Base-by-base conservation (phyloP, 768 basidiomycete genomes). In the Mrakia blollopis region DNA sequence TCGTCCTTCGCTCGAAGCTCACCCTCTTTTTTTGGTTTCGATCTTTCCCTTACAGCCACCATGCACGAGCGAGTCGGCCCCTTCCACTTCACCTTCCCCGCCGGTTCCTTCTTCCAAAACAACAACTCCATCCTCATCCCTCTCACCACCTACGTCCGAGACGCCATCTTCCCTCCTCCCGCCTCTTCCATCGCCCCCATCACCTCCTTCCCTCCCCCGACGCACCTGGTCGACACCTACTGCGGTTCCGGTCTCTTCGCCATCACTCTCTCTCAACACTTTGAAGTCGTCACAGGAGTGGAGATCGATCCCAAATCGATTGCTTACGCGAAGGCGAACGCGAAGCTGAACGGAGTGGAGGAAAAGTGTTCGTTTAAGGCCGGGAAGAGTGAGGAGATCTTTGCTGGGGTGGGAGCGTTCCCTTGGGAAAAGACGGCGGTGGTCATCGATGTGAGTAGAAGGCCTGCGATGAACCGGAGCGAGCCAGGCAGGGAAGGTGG, bases 81-180 rank as follows among this genome's bases (percentile, higher is more conserved):
- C 78, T 97, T 98, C 84, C 90, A 94, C 82, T 95, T 92, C 84
- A 88, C 44, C 54, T 84, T 84, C 79, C 78, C 82, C 4, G 83
- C 84, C n/a, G 89, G 91, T 67, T 91, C 92, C 6, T 99, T 98
- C 87, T 98, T 98, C 88, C 96, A 99, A 82, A 98, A 98, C 86
- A 99, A 99, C 87, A 95, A 96, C 82, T 89, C 92, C 10, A 91
- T 96, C 54, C 88, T 98, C 39, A 86, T 89, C 9, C 89, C 92
- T 0, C 87, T 99, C 71, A 91, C 92, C n/a, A 82, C 88, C 78
- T 93, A 95, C 84, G 93, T 96, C 74, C 87, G 87, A 62, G 87
- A 90, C 39, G 89, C 91, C 73, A 89, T 94, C 80, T 89, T 90
- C 80, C 65, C 73, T 30, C 67, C 77, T 21, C 41, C 54, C 71